Percentiles rank a stretch among this genome's conserved stretches.
phyloP scores from a whole-genome alignment of 768 basidiomycete genomes.

The Leucocoprinus sp. region DNA sequence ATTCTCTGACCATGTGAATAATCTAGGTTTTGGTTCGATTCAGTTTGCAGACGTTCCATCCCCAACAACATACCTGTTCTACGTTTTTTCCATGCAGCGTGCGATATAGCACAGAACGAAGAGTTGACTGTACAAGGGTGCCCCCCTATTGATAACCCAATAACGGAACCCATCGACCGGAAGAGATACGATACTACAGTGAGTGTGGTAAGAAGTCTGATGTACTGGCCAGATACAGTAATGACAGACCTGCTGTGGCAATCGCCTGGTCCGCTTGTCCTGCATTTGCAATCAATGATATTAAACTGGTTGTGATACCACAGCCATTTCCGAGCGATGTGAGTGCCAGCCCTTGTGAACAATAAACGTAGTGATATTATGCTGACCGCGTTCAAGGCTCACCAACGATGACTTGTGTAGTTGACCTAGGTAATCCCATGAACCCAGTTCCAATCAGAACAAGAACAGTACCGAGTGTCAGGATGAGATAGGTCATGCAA shows the following conservation, averaged over 20 bases:
- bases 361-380: neutral
- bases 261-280: conserved; percentile 55
- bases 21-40: no score
- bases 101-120: conserved; percentile 34
- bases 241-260: conserved; percentile 49
- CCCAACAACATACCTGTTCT: conserved; percentile 40
- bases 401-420: conserved; percentile 34
- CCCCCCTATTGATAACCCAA: conserved; percentile 51
- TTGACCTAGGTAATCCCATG: conserved; percentile 21
- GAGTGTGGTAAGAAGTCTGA: neutral
- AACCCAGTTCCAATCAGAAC: conserved; percentile 33
- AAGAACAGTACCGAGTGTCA: conserved; percentile 28
- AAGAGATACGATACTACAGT: conserved; percentile 53
- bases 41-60: no score
- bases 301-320: conserved; percentile 47
- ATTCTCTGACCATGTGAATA: conserved; percentile 40
- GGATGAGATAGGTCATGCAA: conserved; percentile 28
- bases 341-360: neutral
- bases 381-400: no score
- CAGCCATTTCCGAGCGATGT: conserved; percentile 22
- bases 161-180: conserved; percentile 52
- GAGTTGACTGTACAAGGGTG: conserved; percentile 43
- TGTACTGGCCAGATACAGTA: neutral
- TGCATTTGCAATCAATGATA: conserved; percentile 57
- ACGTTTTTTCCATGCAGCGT: conserved; percentile 36